Base-by-base conservation (phyloP, 2,329 filamentous ascomycete genomes). In the Fusarium neocosmosporiellum region DNA sequence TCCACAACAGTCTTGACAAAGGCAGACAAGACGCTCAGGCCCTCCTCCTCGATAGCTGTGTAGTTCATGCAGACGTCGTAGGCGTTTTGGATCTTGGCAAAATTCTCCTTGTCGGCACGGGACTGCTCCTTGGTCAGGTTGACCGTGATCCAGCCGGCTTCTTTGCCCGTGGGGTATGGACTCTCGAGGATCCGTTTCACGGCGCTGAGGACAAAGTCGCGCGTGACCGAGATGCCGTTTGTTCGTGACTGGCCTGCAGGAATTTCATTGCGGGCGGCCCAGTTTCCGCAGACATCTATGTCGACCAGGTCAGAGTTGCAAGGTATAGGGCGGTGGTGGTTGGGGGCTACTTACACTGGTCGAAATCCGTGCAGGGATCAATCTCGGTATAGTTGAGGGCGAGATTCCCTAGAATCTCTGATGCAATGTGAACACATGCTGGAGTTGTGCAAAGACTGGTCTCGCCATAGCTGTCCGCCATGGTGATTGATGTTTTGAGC, bases 281-380 rank as follows among this genome's bases (percentile, higher is more conserved):
- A 94, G 13, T 91, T 91, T 63, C 90, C 91, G 74, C 92, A 93
- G 22, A 90, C 90, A 24, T 37, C 50, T 66, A 11, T 13, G 18
- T 18, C 6, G 3, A 29, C 14, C 11, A 39, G 2, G 50, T 68
- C 43, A 68, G 36, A 20, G 20, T 14, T 33, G n/a, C 24, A 10
- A 27, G n/a, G 16, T 7, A 9, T 14, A 3, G 9, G 1, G 29
- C 7, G 2, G 31, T 34, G 3, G 22, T 5, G 1, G 13, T 43
- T 57, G 16, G 10, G 20, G 24, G 5, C 8, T 2, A 22, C 67
- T 48, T 36, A 64, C 90, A 86, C 78, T 90, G 84, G 67, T 93
- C 90, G 67, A 94, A 94, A 76, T 93, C 82, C n/a, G 85, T 87
- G 75, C 92, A 94, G 2, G 92, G 88, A 77, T 94, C 90, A 41